phyloP scores from a whole-genome alignment of 2,329 filamentous ascomycete species.

The Fusarium brevicatenulatum region DNA sequence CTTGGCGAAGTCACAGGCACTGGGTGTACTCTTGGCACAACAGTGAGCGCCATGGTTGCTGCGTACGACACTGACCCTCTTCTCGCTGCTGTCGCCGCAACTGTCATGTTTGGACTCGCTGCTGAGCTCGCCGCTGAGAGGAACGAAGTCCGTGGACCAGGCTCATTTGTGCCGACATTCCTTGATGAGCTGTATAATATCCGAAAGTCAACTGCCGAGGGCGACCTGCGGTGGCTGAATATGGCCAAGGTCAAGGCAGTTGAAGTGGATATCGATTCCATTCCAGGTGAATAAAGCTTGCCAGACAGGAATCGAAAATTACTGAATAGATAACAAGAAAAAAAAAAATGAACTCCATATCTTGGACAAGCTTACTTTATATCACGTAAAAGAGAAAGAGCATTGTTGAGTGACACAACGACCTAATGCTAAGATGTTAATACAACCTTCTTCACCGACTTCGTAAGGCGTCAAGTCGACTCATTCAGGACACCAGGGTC shows the following conservation, averaged over 20 bases:
- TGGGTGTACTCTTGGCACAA: constrained; percentile 87
- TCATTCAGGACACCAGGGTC: constrained; percentile 41
- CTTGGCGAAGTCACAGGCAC: constrained; percentile 79
- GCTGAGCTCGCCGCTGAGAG: constrained; percentile 76
- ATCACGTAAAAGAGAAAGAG: not conserved
- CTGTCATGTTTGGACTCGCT: constrained; percentile 80
- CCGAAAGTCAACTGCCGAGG: constrained; percentile 58
- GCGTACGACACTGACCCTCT: constrained; percentile 71
- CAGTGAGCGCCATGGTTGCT: constrained; percentile 79
- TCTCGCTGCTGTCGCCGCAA: constrained; percentile 75
- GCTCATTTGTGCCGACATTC: constrained; percentile 86
- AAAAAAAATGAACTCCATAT: not conserved
- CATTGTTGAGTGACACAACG: not conserved
- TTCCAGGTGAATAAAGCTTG: constrained; percentile 11
- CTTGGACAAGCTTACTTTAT: constrained; percentile 5
- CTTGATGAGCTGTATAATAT: constrained; percentile 74
- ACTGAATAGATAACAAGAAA: not conserved
- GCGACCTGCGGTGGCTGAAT: constrained; percentile 62
- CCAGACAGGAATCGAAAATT: not conserved
- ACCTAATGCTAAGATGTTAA: constrained; percentile 4
- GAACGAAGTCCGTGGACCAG: constrained; percentile 77
- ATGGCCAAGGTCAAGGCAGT: constrained; percentile 60
- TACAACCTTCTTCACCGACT: not conserved
- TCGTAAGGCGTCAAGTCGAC: constrained; percentile 1
- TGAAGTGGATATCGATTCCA: constrained; percentile 35